phyloP scores from a whole-genome alignment of 305 asterid species.

The Fraxinus sp. region DNA sequence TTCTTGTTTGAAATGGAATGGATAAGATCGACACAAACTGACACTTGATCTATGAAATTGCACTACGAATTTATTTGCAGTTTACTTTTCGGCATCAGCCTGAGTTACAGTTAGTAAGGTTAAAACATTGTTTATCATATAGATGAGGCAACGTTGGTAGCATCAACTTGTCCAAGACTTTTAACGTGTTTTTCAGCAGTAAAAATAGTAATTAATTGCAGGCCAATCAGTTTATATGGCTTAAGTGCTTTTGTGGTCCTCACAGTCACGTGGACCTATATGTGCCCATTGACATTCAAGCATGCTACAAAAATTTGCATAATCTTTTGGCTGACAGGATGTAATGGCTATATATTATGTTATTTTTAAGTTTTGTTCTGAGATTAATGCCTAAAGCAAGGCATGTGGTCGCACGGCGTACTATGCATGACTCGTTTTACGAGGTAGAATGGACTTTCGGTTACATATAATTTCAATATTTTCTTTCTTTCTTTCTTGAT shows the following conservation, averaged over 20 bases:
- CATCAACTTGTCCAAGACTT: background rate
- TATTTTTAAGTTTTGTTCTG: background rate
- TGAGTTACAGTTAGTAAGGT: background rate
- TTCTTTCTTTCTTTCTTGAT: background rate
- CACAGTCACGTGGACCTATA: background rate
- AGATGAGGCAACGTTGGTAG: background rate
- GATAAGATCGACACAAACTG: slow-evolving; percentile 3
- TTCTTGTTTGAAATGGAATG: background rate
- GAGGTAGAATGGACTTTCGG: background rate
- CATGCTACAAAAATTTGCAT: background rate
- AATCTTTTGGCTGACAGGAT: background rate
- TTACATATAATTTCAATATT: background rate
- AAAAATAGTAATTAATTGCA: background rate
- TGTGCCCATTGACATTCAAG: background rate
- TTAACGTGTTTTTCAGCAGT: background rate
- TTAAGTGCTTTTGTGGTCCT: slow-evolving; percentile 2
- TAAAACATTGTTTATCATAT: background rate
- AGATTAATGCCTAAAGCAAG: background rate
- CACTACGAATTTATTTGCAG: background rate
- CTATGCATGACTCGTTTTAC: background rate
- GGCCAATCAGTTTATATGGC: background rate
- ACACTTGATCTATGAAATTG: background rate
- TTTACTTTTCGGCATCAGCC: background rate
- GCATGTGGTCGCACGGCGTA: background rate
- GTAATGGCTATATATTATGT: background rate